Base-by-base conservation (phyloP, 305 asterid species). In the Ruellia speciosa region DNA sequence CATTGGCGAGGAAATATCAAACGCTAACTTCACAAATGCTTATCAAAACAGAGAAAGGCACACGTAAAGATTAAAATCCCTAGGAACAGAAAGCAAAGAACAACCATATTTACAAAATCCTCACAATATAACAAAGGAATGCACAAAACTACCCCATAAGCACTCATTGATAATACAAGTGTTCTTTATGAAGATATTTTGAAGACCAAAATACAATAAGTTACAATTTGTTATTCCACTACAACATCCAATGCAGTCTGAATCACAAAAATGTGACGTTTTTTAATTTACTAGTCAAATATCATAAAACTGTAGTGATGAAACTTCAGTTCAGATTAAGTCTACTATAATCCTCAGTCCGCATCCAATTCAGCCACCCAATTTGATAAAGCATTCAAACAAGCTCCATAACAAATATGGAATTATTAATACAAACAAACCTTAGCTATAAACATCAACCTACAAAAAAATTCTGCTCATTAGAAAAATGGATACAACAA, bases 91-190 rank as follows among this genome's bases (percentile, higher is more conserved):
- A 39, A 43, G 31, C 3, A 14, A 2, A 5, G 1, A 11, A 43
- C 0, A 14, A 12, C 49, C 5, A 11, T 3, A 43, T 43, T n/a
- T 43, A 43, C 6, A 14, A 6, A 43, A 52, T 9, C 18, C 18
- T 37, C 15, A 55, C 57, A 58, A 4, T 6, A 1, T 43, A 40
- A 24, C 17, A 16, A 57, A 13, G 2, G 14, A 28, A 64, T 17
- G 56, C 63, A 66, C 34, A 57, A 60, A 60, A 54, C 63, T 64
- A 51, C 66, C 45, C 28, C 28, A 51, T 4, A 13, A 15, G 18
- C 46, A 8, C 13, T 24, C 31, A 12, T 5, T 39, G 0, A 39
- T 2, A 39, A 39, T 39, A 39, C 45, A 3, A 39, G 45, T 39
- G 45, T 39, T 39, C 45, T 12, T 5, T 5, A 39, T 7, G 45